These are phyloP conservation scores for Nitzschia sp. DNA, from an alignment of 108 stramenopile genomes.

Conservation along the genomic window DNA sequence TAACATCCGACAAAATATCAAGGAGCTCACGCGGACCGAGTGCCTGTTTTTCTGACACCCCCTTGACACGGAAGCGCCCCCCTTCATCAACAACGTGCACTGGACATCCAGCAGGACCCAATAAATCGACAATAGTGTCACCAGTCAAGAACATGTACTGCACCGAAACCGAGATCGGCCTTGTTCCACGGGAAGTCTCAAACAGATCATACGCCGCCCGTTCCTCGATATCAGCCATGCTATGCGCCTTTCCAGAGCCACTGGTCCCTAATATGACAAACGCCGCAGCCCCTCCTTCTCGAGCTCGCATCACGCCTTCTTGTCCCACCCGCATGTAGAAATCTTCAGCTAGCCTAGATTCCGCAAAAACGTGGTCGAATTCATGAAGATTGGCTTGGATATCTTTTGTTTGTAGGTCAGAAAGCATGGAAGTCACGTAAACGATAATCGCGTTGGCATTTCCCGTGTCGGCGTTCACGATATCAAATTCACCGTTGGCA, in stretches of 20 bases:
- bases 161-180: constrained; percentile 1
- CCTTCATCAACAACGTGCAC: constrained; percentile 26
- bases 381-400: constrained; percentile 7
- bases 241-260: constrained; percentile 23
- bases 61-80: constrained; percentile 6
- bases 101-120: constrained; percentile 14
- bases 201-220: constrained; percentile 26
- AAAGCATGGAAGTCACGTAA: constrained; percentile 21
- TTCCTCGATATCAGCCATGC: constrained; percentile 15
- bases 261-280: constrained; percentile 17
- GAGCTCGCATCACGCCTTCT: constrained; percentile 11
- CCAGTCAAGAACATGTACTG: constrained; percentile 10
- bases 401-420: constrained; percentile 18
- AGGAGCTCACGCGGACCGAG: constrained; percentile 4
- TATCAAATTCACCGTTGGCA: constrained; percentile 14
- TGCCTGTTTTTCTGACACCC: neutral
- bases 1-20: constrained; percentile 9
- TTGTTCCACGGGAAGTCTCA: neutral
- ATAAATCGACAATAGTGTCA: constrained; percentile 19
- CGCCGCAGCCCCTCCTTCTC: constrained; percentile 19
- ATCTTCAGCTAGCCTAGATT: constrained; percentile 11
- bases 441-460: constrained; percentile 14
- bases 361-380: constrained; percentile 29
- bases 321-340: constrained; percentile 16
- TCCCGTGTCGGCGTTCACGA: constrained; percentile 18